Conservation (phyloP, 1,139 yeast genomes). For the Taphrina pruni region DNA sequence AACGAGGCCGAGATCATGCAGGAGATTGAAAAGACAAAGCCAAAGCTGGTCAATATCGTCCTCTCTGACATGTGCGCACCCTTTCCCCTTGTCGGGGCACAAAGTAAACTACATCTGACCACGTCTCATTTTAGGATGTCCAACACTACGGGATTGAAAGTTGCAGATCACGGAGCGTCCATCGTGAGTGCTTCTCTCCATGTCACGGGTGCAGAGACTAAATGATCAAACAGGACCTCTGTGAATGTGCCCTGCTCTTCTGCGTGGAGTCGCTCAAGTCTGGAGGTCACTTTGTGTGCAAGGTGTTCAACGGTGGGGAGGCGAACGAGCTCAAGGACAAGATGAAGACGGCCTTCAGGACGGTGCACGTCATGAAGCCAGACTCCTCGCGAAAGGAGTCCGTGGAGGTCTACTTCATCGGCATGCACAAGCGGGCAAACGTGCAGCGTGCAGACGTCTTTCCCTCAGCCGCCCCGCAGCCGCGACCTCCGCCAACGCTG, state of each 20-base stretch:
- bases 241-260: constrained; percentile 86
- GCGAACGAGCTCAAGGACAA: constrained; percentile 64
- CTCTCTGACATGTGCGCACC: constrained; percentile 89
- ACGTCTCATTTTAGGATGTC: constrained; percentile 79
- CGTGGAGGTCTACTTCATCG: constrained; percentile 73
- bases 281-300: constrained; percentile 74
- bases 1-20: constrained; percentile 22
- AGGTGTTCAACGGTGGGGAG: constrained; percentile 74
- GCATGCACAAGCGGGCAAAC: constrained; percentile 30
- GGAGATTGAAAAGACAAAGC: constrained; percentile 33
- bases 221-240: constrained; percentile 62
- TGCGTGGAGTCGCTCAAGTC: constrained; percentile 71
- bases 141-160: constrained; percentile 68
- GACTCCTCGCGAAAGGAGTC: constrained; percentile 66
- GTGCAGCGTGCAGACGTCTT: constrained; percentile 19
- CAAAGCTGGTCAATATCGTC: constrained; percentile 63
- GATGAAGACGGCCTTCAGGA: constrained; percentile 63
- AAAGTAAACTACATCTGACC: constrained; percentile 68
- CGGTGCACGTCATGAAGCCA: constrained; percentile 66
- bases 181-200: constrained; percentile 54
- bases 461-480: not conserved
- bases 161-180: constrained; percentile 66
- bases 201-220: too few relatives aligned
- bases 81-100: constrained; percentile 68
- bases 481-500: not conserved